Evolutionary conservation across 2,329 filamentous ascomycete genomes (phyloP).

Genomic region (Penicillium frequentans): DNA sequence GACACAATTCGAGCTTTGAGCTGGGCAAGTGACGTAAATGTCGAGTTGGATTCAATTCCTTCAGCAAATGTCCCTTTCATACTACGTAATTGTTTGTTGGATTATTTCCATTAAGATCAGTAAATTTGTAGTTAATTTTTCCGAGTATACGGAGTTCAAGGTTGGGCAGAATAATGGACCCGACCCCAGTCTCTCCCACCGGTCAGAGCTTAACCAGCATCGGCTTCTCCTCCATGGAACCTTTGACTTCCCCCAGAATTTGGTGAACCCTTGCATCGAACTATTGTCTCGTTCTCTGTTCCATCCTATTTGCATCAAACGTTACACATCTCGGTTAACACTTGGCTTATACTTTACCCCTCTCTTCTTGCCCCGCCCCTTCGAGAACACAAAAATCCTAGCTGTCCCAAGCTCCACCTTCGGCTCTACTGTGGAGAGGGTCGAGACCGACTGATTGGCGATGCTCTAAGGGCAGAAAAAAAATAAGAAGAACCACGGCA

Average conservation of each 20-base stretch:
- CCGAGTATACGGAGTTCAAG: not conserved
- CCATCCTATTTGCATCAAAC: not conserved
- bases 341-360: conserved; percentile 1
- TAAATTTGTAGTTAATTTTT: too few species aligned
- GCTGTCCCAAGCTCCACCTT: conserved; percentile 23
- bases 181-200: not conserved
- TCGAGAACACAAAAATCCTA: conserved; percentile 23
- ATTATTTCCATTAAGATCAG: too few species aligned
- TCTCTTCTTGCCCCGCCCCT: conserved; percentile 11
- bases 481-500: conserved; percentile 17
- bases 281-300: not conserved
- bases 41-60: too few species aligned
- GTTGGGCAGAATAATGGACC: not conserved
- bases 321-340: not conserved
- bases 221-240: not conserved
- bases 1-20: too few species aligned
- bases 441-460: conserved; percentile 27
- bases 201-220: not conserved
- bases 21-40: too few species aligned
- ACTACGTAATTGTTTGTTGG: too few species aligned
- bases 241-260: not conserved
- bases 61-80: too few species aligned
- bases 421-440: conserved; percentile 26
- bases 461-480: conserved; percentile 18
- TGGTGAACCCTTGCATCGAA: not conserved